A percentile compares a stretch with the other conserved stretches of the same genome.
These are phyloP conservation scores for Arthrobotrys sphaeroides DNA, from an alignment of 2,329 filamentous ascomycete genomes.

Conservation along the genomic window DNA sequence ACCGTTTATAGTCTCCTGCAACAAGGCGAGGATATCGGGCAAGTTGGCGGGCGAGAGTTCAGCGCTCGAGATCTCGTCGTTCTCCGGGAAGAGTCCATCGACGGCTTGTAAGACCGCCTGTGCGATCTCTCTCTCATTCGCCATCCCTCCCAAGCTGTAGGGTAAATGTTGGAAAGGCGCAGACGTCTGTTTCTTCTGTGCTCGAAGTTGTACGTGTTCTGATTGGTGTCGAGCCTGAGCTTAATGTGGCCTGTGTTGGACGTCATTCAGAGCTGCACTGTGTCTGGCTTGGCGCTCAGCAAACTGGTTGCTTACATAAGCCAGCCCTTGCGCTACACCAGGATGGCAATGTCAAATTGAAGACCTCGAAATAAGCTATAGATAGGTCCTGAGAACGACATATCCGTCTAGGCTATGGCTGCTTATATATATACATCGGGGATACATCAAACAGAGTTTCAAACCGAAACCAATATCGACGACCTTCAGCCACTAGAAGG, in stretches of 20 bases:
- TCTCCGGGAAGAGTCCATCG: conserved; percentile 49
- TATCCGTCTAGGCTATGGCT: too few relatives aligned
- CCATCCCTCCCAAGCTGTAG: conserved; percentile 19
- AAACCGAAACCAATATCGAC: too few relatives aligned
- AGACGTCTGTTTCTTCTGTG: not conserved
- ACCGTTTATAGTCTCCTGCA: conserved; percentile 55
- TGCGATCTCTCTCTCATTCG: conserved; percentile 31
- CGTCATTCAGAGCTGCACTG: conserved; percentile 5
- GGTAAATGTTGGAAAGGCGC: not conserved
- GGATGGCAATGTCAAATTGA: too few relatives aligned
- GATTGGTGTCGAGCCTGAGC: conserved; percentile 3
- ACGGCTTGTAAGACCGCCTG: conserved; percentile 48
- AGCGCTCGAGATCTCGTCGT: conserved; percentile 50
- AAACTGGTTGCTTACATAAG: too few relatives aligned
- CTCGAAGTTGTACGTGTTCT: conserved; percentile 41
- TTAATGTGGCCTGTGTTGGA: conserved; percentile 30
- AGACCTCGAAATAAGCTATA: too few relatives aligned
- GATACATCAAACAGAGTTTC: too few relatives aligned
- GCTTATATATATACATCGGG: too few relatives aligned
- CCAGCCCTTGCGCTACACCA: too few relatives aligned
- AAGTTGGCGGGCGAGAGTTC: conserved; percentile 54
- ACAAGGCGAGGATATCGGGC: conserved; percentile 54
- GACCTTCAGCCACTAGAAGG: too few relatives aligned
- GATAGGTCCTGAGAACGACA: too few relatives aligned
- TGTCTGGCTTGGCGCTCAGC: not conserved